These are phyloP conservation scores for Neospermospora avenae DNA, from an alignment of 2,329 filamentous ascomycete species.

Conservation along the genomic window DNA sequence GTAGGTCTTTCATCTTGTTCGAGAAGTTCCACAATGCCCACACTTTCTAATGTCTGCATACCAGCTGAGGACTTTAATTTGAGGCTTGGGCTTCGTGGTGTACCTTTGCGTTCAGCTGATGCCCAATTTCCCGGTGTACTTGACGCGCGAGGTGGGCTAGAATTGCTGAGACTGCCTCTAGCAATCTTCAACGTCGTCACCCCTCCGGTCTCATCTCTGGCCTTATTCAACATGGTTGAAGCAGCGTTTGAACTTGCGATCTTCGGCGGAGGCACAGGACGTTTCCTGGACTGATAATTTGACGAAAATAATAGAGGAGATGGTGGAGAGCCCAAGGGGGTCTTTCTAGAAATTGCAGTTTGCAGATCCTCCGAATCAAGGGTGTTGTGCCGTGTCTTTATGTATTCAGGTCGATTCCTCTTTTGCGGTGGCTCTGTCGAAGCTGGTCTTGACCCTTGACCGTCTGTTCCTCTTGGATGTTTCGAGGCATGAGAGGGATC, in stretches of 20 bases:
- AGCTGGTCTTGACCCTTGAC: constrained; percentile 8
- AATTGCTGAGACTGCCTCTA: constrained; percentile 48
- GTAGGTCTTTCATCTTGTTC: constrained; percentile 75
- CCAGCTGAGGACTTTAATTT: constrained; percentile 45
- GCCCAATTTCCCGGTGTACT: constrained; percentile 45
- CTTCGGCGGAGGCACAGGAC: constrained; percentile 43
- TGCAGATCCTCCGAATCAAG: constrained; percentile 38
- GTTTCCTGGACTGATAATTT: constrained; percentile 38
- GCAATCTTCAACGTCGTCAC: constrained; percentile 56
- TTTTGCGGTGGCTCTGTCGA: constrained; percentile 31
- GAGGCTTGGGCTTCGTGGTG: constrained; percentile 51
- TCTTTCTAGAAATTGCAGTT: constrained; percentile 11
- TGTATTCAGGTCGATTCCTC: constrained; percentile 25
- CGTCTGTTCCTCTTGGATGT: constrained; percentile 22
- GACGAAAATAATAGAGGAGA: constrained; percentile 54
- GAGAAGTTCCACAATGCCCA: constrained; percentile 69
- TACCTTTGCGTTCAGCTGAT: constrained; percentile 48
- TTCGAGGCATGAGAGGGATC: constrained; percentile 23
- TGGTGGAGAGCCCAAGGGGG: constrained; percentile 32
- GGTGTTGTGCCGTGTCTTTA: constrained; percentile 32
- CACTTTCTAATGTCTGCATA: constrained; percentile 55
- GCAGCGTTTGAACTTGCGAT: constrained; percentile 21
- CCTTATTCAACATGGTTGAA: constrained; percentile 27
- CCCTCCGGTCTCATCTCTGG: constrained; percentile 23
- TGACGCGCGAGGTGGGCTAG: constrained; percentile 46